phyloP scores from a whole-genome alignment of 345 rosid genomes.

The Triadica sebifera region DNA sequence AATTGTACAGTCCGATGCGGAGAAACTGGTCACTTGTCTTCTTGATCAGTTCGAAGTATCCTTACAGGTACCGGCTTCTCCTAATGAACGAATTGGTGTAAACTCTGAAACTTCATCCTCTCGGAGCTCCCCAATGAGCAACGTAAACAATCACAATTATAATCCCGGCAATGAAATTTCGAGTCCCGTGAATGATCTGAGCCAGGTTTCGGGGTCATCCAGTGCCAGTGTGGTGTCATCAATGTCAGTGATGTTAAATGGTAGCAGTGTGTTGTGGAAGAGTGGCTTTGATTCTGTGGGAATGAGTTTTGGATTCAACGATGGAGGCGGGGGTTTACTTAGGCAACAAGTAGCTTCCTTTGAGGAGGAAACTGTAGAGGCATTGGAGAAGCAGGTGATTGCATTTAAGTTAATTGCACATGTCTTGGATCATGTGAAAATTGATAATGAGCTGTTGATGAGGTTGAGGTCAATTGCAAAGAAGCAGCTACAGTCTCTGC shows the following conservation, averaged over 20 bases:
- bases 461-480: constrained; percentile 69
- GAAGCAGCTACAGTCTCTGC: constrained; percentile 87
- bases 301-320: constrained; percentile 42
- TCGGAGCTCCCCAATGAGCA: constrained; percentile 63
- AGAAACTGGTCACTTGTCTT: constrained; percentile 56
- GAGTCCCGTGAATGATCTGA: constrained; percentile 55
- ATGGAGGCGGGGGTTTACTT: constrained; percentile 45
- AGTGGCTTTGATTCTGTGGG: no score
- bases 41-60: constrained; percentile 56
- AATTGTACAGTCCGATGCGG: constrained; percentile 60
- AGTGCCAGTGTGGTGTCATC: constrained; percentile 19
- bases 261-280: constrained; percentile 34
- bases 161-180: constrained; percentile 38
- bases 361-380: constrained; percentile 83
- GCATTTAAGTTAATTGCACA: constrained; percentile 79
- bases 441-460: constrained; percentile 73
- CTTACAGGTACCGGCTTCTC: constrained; percentile 40
- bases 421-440: constrained; percentile 57
- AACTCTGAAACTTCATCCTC: constrained; percentile 63
- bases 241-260: constrained; percentile 43
- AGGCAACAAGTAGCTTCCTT: constrained; percentile 64
- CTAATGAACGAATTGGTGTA: constrained; percentile 40
- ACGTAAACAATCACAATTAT: constrained; percentile 34
- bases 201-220: constrained; percentile 40
- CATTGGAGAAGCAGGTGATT: constrained; percentile 89